These are phyloP conservation scores for Bremia lactucae DNA, from an alignment of 352 stramenopile genomes.

Conservation along the genomic window DNA sequence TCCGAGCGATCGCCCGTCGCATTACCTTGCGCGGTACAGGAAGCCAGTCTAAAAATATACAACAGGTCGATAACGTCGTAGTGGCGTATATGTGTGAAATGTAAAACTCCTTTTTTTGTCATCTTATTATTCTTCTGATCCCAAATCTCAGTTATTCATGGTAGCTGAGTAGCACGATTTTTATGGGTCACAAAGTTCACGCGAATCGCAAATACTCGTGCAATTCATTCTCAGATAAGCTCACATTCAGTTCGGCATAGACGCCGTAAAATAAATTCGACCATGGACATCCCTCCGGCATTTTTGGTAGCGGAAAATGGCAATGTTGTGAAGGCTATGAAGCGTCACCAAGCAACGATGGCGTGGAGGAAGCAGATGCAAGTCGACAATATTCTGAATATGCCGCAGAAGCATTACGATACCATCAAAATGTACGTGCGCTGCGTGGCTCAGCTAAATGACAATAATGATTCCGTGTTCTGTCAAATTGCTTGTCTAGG, in stretches of 20 bases:
- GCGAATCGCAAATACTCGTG: neutral
- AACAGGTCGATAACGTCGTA: constrained; percentile 10
- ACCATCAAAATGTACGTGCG: constrained; percentile 51
- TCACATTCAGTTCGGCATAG: constrained; percentile 11
- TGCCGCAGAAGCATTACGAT: constrained; percentile 46
- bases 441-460: constrained; percentile 4
- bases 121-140: constrained; percentile 2
- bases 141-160: too few relatives aligned
- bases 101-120: constrained; percentile 12
- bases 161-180: neutral
- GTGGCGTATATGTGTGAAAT: constrained; percentile 12
- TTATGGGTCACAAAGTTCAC: neutral
- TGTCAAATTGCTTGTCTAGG: constrained; percentile 15
- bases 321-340: constrained; percentile 34
- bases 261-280: constrained; percentile 9
- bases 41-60: constrained; percentile 15
- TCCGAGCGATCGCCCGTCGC: constrained; percentile 16
- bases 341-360: constrained; percentile 55
- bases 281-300: constrained; percentile 22
- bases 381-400: constrained; percentile 51
- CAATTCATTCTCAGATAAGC: constrained; percentile 10
- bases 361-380: constrained; percentile 63
- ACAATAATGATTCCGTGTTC: constrained; percentile 1
- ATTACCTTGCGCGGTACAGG: constrained; percentile 12
- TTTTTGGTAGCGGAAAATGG: constrained; percentile 65